phyloP scores from a whole-genome alignment of 805 yeast species.

The Nakazawaea pomicola region DNA sequence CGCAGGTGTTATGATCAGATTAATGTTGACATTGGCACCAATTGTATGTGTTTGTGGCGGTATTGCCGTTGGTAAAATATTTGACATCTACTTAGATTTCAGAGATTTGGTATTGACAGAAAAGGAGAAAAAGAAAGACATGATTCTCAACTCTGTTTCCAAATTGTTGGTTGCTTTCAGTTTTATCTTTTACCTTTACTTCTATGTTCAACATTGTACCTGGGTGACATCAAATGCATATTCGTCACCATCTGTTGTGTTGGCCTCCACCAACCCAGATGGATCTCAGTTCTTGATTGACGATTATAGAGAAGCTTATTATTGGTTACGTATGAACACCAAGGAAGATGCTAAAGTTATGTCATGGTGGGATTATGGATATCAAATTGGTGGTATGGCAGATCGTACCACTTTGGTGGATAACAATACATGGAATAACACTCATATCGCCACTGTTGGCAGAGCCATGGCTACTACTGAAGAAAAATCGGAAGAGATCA shows the following conservation, averaged over 20 bases:
- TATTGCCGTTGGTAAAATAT: constrained; percentile 76
- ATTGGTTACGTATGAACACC: constrained; percentile 98
- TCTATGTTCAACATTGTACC: constrained; percentile 91
- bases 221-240: constrained; percentile 96
- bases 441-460: constrained; percentile 98
- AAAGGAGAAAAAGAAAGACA: constrained; percentile 17
- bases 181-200: constrained; percentile 66
- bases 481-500: constrained; percentile 81
- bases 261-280: constrained; percentile 78
- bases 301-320: constrained; percentile 97
- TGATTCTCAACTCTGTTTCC: constrained; percentile 38
- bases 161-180: constrained; percentile 60
- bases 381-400: constrained; percentile 99
- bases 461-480: constrained; percentile 93
- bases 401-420: constrained; percentile 97
- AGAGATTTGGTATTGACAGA: constrained; percentile 16
- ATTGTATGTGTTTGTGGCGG: constrained; percentile 92
- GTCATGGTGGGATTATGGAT: constrained; percentile 99
- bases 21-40: constrained; percentile 96
- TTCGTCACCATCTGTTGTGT: constrained; percentile 95
- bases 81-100: constrained; percentile 77
- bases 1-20: constrained; percentile 98
- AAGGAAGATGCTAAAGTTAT: constrained; percentile 92
- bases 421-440: constrained; percentile 98
- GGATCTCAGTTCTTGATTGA: constrained; percentile 85